phyloP scores from a whole-genome alignment of 176 grass and related monocot genomes.

The Cocos nucifera region DNA sequence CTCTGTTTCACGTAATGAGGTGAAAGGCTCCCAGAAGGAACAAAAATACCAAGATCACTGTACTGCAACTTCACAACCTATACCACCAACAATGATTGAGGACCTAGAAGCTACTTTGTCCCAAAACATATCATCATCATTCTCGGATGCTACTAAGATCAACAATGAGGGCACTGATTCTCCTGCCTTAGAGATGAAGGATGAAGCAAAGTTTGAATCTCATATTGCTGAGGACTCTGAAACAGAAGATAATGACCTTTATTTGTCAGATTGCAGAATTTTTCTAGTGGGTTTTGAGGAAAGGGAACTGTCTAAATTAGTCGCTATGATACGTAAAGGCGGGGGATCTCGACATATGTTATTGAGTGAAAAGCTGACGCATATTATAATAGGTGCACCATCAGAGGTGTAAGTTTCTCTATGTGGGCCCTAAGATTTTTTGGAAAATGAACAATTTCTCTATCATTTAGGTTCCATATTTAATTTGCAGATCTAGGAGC shows the following conservation, averaged over 20 bases:
- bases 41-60: constrained; percentile 47
- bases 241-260: constrained; percentile 61
- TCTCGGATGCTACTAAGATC: constrained; percentile 33
- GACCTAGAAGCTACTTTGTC: constrained; percentile 44
- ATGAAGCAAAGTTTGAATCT: constrained; percentile 37
- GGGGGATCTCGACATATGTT: constrained; percentile 73
- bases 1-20: constrained; percentile 27
- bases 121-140: constrained; percentile 40
- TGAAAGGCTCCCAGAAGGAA: constrained; percentile 46
- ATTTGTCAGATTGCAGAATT: constrained; percentile 85
- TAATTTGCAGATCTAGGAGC: background rate
- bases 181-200: constrained; percentile 18
- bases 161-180: constrained; percentile 30
- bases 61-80: constrained; percentile 42
- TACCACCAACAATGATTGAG: constrained; percentile 33
- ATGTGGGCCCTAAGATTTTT: constrained; percentile 11
- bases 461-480: background rate
- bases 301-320: constrained; percentile 47
- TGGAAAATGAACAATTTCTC: background rate
- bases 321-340: constrained; percentile 62
- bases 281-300: constrained; percentile 88
- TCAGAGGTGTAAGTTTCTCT: constrained; percentile 78
- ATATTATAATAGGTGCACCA: constrained; percentile 79
- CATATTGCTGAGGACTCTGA: constrained; percentile 69
- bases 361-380: constrained; percentile 75